These are phyloP conservation scores for Sicyos edulis DNA, from an alignment of 306 rosid genomes.

Conservation along the genomic window DNA sequence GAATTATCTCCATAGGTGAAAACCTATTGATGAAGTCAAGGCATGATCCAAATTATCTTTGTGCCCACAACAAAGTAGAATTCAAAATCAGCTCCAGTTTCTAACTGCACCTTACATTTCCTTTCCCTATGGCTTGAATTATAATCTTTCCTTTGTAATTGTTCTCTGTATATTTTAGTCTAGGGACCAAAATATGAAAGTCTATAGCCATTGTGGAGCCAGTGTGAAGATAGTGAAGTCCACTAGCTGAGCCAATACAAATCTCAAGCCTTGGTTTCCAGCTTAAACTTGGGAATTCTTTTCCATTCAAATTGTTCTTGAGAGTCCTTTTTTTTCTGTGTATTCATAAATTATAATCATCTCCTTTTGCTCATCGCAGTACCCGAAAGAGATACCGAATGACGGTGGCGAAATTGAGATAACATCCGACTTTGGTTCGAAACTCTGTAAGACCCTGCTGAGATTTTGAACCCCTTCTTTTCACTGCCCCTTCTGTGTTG, in stretches of 20 bases:
- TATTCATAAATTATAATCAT: conserved; percentile 58
- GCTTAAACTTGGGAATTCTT: conserved; percentile 37
- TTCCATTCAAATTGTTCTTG: conserved; percentile 46
- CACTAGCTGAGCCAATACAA: conserved; percentile 74
- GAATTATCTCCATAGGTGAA: too few species aligned
- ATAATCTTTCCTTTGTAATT: too few species aligned
- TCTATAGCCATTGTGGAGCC: conserved; percentile 52
- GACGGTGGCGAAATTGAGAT: conserved; percentile 63
- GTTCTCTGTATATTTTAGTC: too few species aligned
- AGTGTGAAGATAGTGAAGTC: conserved; percentile 72
- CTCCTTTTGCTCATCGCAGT: conserved; percentile 53
- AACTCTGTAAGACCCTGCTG: conserved; percentile 58
- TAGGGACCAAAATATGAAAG: too few species aligned
- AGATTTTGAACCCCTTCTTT: conserved; percentile 45
- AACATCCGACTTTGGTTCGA: conserved; percentile 60
- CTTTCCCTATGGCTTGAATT: too few species aligned
- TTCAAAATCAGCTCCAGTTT: too few species aligned
- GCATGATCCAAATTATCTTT: too few species aligned
- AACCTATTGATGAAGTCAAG: too few species aligned
- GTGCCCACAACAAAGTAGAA: too few species aligned
- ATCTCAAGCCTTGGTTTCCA: conserved; percentile 63
- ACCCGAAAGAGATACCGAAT: conserved; percentile 63
- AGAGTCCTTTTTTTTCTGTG: conserved; percentile 59
- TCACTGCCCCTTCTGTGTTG: conserved; percentile 56
- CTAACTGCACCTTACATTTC: too few species aligned